A percentile compares a stretch with the other conserved stretches of the same genome.
Conservation (phyloP, 306 rosid genomes). For the Trichosanthes truncata region DNA sequence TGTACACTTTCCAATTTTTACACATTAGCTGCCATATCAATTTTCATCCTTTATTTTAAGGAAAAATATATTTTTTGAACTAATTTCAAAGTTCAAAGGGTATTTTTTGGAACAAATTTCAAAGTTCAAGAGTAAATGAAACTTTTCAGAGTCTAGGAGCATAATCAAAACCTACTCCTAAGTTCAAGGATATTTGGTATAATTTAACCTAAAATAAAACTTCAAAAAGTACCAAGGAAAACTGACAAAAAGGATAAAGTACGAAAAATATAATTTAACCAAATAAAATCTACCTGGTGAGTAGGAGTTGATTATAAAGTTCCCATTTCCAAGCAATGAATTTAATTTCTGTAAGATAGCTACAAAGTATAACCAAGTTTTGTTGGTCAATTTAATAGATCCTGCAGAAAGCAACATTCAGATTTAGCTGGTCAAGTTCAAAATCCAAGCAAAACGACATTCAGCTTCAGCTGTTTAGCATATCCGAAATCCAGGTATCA, state of each 20-base stretch:
- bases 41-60: too few relatives aligned
- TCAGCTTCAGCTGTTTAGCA: neutral
- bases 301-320: neutral
- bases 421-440: neutral
- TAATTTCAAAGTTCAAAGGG: too few relatives aligned
- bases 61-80: too few relatives aligned
- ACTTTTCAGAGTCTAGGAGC: too few relatives aligned
- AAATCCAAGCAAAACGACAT: neutral
- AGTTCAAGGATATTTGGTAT: too few relatives aligned
- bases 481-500: neutral
- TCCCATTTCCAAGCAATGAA: neutral
- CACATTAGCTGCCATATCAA: too few relatives aligned
- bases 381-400: neutral
- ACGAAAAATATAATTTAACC: neutral
- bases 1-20: too few relatives aligned
- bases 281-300: neutral
- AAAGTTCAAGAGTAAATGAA: too few relatives aligned
- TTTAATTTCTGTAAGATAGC: neutral
- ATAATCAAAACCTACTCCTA: too few relatives aligned
- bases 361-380: neutral
- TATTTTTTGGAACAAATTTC: too few relatives aligned
- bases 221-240: neutral
- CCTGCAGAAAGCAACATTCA: neutral
- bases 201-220: too few relatives aligned
- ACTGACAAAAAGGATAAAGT: neutral